Conservation (phyloP, 306 rosid genomes). For the Chamaecrista fasciculata region DNA sequence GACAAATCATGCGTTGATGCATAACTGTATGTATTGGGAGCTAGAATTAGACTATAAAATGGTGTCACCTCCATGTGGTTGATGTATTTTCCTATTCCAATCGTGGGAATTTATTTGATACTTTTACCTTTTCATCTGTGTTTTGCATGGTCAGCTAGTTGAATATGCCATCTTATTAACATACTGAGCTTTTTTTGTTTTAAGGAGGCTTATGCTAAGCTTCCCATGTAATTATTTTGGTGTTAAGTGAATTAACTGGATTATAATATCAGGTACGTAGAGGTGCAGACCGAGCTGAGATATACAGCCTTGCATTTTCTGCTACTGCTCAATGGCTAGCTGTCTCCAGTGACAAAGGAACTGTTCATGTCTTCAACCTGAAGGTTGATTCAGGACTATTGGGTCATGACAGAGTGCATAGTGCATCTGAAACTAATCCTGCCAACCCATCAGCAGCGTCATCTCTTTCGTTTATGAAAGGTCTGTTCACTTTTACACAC, state of each 20-base stretch:
- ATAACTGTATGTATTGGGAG: not conserved
- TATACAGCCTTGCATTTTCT: conserved; percentile 89
- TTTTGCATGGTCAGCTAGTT: not conserved
- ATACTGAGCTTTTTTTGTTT: not conserved
- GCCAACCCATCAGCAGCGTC: conserved; percentile 50
- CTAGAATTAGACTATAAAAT: not conserved
- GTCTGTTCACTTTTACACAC: conserved; percentile 33
- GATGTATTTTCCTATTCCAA: not conserved
- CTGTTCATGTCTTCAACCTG: conserved; percentile 78
- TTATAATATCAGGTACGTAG: conserved; percentile 68
- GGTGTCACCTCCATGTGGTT: not conserved
- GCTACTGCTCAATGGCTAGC: conserved; percentile 81
- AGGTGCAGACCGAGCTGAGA: conserved; percentile 87
- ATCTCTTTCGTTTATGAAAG: conserved; percentile 74
- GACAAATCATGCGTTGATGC: not conserved
- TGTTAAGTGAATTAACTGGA: not conserved
- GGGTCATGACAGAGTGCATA: conserved; percentile 46
- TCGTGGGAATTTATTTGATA: not conserved
- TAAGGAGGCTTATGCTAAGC: not conserved
- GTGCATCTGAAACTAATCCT: conserved; percentile 44
- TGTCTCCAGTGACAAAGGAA: conserved; percentile 90
- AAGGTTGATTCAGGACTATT: conserved; percentile 64
- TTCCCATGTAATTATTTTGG: not conserved
- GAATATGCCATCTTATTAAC: not conserved
- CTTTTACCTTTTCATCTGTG: not conserved